Percentiles rank a stretch among this genome's conserved stretches.
Evolutionary conservation across 352 stramenopile species (phyloP).

Genomic region (Phytopythium mirpurense): DNA sequence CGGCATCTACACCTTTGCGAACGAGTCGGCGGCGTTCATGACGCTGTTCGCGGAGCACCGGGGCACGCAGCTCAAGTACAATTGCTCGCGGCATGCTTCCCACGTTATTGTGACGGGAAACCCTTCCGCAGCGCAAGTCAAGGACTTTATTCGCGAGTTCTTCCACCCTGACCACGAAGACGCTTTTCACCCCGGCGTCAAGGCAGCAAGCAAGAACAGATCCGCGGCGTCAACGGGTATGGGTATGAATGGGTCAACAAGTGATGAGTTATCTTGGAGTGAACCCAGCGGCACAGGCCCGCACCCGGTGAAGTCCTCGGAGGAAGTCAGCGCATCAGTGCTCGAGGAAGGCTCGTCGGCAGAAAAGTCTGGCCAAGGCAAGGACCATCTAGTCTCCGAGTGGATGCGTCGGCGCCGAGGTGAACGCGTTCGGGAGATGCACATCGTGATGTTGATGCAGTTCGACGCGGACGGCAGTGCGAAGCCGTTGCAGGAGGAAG

Average conservation of each 20-base stretch:
- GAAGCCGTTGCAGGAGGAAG: slow-evolving; percentile 49
- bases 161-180: slow-evolving; percentile 83
- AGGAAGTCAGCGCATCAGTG: slow-evolving; percentile 2
- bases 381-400: slow-evolving; percentile 19
- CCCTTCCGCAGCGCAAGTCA: slow-evolving; percentile 67
- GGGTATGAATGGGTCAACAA: not conserved
- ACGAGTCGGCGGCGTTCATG: slow-evolving; percentile 77
- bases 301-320: too few relatives aligned
- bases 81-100: slow-evolving; percentile 52
- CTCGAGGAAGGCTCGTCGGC: slow-evolving; percentile 25
- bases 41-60: slow-evolving; percentile 70
- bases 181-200: slow-evolving; percentile 15
- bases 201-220: not conserved
- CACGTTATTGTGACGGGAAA: slow-evolving; percentile 88
- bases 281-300: not conserved
- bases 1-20: slow-evolving; percentile 85
- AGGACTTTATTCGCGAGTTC: slow-evolving; percentile 87
- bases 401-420: slow-evolving; percentile 47
- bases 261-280: slow-evolving; percentile 3
- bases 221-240: not conserved
- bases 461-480: slow-evolving; percentile 52
- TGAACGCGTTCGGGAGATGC: slow-evolving; percentile 59
- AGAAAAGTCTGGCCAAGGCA: slow-evolving; percentile 7
- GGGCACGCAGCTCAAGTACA: slow-evolving; percentile 49
- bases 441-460: slow-evolving; percentile 77